Percentiles rank a stretch among this genome's conserved stretches.
phyloP scores from a whole-genome alignment of 352 stramenopile species.

The Phytophthora lateralis region DNA sequence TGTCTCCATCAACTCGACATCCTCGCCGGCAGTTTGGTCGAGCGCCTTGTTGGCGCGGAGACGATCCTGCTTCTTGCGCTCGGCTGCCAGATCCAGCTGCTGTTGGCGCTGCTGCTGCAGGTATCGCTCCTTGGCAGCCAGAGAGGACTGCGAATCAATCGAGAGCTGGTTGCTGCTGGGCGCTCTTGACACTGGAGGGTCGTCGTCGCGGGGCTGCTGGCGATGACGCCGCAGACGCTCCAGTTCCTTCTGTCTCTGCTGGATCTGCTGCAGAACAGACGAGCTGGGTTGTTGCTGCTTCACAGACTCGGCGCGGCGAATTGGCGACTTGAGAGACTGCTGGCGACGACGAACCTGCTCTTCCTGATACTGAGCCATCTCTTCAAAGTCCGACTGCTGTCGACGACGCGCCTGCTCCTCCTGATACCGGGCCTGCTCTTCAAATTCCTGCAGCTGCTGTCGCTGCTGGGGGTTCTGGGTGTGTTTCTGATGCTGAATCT shows the following conservation, averaged over 20 bases:
- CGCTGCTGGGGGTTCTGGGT: constrained; percentile 18
- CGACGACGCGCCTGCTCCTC: constrained; percentile 34
- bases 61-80: constrained; percentile 19
- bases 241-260: constrained; percentile 39
- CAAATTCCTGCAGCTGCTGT: constrained; percentile 33
- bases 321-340: constrained; percentile 17
- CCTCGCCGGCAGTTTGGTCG: constrained; percentile 44
- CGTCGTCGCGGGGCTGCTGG: constrained; percentile 30
- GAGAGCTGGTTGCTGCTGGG: constrained; percentile 21
- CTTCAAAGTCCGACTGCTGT: constrained; percentile 37
- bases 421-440: constrained; percentile 36
- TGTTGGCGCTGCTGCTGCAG: constrained; percentile 44
- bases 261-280: constrained; percentile 38
- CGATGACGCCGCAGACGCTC: constrained; percentile 29
- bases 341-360: constrained; percentile 35
- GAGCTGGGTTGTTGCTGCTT: constrained; percentile 15
- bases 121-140: constrained; percentile 41
- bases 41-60: constrained; percentile 31
- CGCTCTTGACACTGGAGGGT: constrained; percentile 23
- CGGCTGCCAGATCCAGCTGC: constrained; percentile 30
- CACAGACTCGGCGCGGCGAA: constrained; percentile 12
- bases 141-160: constrained; percentile 27
- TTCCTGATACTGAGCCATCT: constrained; percentile 35
- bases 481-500: constrained; percentile 27
- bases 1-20: constrained; percentile 64